A percentile compares a stretch with the other conserved stretches of the same genome.
Evolutionary conservation across 1,284 basidiomycete genomes (phyloP).

Genomic region (Ceratobasidium theobromae): DNA sequence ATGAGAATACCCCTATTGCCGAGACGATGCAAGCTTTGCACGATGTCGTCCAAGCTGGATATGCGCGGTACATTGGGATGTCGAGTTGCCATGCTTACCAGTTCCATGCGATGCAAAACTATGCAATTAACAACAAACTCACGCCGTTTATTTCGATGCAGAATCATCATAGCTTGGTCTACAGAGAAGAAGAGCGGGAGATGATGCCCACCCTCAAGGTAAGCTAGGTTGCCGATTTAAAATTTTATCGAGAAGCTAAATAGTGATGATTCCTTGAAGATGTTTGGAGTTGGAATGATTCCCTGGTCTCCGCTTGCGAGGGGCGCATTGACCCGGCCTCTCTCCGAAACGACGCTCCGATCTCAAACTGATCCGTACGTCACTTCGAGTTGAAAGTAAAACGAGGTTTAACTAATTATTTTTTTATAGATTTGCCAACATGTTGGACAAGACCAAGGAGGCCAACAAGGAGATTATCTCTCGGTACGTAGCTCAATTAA

Average conservation of each 20-base stretch:
- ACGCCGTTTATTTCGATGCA: conserved; percentile 51
- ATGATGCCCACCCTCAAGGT: conserved; percentile 38
- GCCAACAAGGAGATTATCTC: not conserved
- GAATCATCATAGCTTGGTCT: conserved; percentile 39
- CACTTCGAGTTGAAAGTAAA: not conserved
- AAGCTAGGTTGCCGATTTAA: conserved; percentile 37
- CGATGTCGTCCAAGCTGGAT: conserved; percentile 47
- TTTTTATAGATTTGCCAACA: not conserved
- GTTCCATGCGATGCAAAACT: conserved; percentile 41
- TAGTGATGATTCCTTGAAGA: conserved; percentile 42
- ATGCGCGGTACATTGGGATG: conserved; percentile 50
- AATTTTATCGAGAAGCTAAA: conserved; percentile 29
- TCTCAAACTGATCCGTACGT: not conserved
- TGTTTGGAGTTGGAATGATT: conserved; percentile 28
- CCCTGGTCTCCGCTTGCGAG: conserved; percentile 16
- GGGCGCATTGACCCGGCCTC: conserved; percentile 4
- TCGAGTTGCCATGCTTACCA: conserved; percentile 31
- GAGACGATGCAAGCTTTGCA: conserved; percentile 51
- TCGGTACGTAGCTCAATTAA: not conserved
- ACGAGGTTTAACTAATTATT: not conserved
- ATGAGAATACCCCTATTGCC: conserved; percentile 41
- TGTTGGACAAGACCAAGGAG: not conserved
- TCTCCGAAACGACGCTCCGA: not conserved
- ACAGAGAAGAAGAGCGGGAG: conserved; percentile 42
- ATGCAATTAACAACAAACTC: conserved; percentile 44